Evolutionary conservation across 768 basidiomycete genomes (phyloP), one percentile per base, ranked within the genome.

Genomic region (Boletus rufocinnamomeus): DNA sequence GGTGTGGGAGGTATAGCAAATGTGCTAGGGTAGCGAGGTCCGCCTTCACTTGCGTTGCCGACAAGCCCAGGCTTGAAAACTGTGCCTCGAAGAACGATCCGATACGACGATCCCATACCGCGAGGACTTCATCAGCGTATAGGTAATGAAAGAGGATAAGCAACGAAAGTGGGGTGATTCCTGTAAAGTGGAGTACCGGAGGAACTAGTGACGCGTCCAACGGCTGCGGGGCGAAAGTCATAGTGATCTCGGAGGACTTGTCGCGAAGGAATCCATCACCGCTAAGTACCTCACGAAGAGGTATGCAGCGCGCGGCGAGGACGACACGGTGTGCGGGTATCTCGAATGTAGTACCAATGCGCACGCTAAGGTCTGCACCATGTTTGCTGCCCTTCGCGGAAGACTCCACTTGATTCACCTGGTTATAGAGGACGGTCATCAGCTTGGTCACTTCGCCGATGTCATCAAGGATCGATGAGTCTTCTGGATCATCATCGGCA

Each of bases 61-160:
- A 77, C 16, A 82, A 72, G 30, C 77, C 79, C 14, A 82, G 57
- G 17, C 48, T 58, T 8, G 67, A 57, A n/a, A 82, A 75, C 23
- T 78, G 73, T 6, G 65, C 67, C 28, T 78, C 76, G 2, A 88
- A 72, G 1, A 74, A 69, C 0, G 74, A 62, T 6, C 75, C 79
- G 13, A 91, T 78, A 19, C 93, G 84, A 14, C 80, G 78, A 69
- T 98, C 95, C 92, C 94, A 95, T 16, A 95, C 71, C 0, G 92
- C 86, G 13, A 92, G 76, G 2, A 95, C 72, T 41, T 86, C 82
- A 69, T 99, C 96, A 1, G 90, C 82, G 72, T 98, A 98, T n/a
- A 98, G 72, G 66, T 94, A 98, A 25, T 86, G 81, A 21, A 97
- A 71, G 21, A 98, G 76, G 23, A 96, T 79, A 17, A 97, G 81